Conservation (phyloP, 2,329 filamentous ascomycete species). For the Alternaria rosae region DNA sequence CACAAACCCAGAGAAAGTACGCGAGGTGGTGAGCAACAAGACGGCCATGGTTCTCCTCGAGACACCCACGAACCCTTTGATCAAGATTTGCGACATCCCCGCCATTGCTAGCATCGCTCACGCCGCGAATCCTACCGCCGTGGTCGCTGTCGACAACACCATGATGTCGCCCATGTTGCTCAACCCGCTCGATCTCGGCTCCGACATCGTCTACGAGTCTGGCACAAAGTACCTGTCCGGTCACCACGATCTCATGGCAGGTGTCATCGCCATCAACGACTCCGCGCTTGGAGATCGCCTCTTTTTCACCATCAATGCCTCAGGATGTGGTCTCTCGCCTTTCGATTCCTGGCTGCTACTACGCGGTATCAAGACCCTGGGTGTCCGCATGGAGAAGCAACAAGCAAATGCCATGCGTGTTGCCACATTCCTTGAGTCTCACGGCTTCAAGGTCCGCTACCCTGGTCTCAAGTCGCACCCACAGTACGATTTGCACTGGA, state of each 20-base stretch:
- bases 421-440: slow-evolving; percentile 87
- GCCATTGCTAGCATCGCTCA: slow-evolving; percentile 80
- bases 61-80: slow-evolving; percentile 95
- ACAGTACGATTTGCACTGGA: slow-evolving; percentile 95
- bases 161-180: slow-evolving; percentile 96
- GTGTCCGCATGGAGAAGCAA: slow-evolving; percentile 98
- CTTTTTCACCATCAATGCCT: slow-evolving; percentile 97
- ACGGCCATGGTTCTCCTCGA: slow-evolving; percentile 96
- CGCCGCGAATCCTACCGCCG: slow-evolving; percentile 75
- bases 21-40: slow-evolving; percentile 73
- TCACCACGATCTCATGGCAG: slow-evolving; percentile 99
- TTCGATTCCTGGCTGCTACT: slow-evolving; percentile 97
- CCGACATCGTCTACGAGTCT: slow-evolving; percentile 96
- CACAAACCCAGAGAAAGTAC: slow-evolving; percentile 76
- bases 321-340: slow-evolving; percentile 90
- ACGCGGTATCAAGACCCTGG: slow-evolving; percentile 93
- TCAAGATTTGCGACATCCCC: slow-evolving; percentile 95
- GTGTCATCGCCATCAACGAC: slow-evolving; percentile 92
- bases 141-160: slow-evolving; percentile 96
- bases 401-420: slow-evolving; percentile 91
- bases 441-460: slow-evolving; percentile 94
- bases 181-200: slow-evolving; percentile 92
- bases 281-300: slow-evolving; percentile 81
- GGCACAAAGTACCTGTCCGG: slow-evolving; percentile 98
- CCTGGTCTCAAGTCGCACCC: slow-evolving; percentile 93